These are phyloP conservation scores for Durio zibethinus DNA, from an alignment of 345 rosid genomes.

Conservation along the genomic window DNA sequence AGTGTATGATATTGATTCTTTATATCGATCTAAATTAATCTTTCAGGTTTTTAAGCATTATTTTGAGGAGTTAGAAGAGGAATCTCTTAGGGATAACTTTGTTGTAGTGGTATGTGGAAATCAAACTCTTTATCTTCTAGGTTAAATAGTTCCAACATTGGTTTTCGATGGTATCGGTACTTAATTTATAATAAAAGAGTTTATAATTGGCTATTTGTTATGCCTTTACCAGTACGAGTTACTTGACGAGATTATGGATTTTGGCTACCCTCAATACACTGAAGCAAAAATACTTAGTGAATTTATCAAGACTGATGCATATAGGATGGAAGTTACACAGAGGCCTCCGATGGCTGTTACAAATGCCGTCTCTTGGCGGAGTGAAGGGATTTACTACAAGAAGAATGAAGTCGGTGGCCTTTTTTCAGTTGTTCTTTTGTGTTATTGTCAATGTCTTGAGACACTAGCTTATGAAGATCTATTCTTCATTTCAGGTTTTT, in stretches of 20 bases:
- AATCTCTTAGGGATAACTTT: slow-evolving; percentile 94
- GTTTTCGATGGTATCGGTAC: neutral
- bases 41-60: slow-evolving; percentile 92
- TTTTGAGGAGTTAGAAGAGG: slow-evolving; percentile 95
- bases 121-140: slow-evolving; percentile 1
- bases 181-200: neutral
- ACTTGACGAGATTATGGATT: slow-evolving; percentile 99
- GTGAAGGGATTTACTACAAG: slow-evolving; percentile 86
- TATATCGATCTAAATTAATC: neutral
- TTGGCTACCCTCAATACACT: slow-evolving; percentile 91
- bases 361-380: slow-evolving; percentile 97
- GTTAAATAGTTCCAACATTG: neutral
- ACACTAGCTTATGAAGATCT: slow-evolving; percentile 9
- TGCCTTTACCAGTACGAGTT: slow-evolving; percentile 74
- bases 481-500: slow-evolving; percentile 57
- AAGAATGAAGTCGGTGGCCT: slow-evolving; percentile 74
- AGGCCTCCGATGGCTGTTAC: slow-evolving; percentile 99
- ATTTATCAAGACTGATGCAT: slow-evolving; percentile 96
- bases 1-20: neutral
- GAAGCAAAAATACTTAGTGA: slow-evolving; percentile 92
- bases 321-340: slow-evolving; percentile 90
- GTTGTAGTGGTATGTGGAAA: slow-evolving; percentile 85
- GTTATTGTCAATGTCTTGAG: slow-evolving; percentile 14
- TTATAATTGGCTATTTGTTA: slow-evolving; percentile 7
- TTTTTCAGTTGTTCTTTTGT: neutral